These are phyloP conservation scores for Tirmania nivea DNA, from an alignment of 495 filamentous ascomycete genomes.

Conservation along the genomic window DNA sequence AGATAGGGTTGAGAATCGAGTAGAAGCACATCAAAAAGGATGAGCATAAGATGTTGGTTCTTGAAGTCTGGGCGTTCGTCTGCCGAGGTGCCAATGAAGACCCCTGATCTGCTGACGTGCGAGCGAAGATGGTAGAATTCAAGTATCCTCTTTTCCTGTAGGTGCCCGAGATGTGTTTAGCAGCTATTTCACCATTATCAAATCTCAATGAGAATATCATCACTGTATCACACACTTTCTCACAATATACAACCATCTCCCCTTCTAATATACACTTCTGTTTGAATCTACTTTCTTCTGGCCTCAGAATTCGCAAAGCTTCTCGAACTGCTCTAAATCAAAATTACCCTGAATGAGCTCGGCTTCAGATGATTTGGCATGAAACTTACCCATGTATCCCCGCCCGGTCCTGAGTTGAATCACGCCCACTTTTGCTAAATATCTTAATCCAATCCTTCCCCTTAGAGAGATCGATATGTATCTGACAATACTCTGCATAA, in stretches of 20 bases:
- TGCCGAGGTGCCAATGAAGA: conserved; percentile 39
- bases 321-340: conserved; percentile 26
- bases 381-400: conserved; percentile 34
- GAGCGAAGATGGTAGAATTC: conserved; percentile 64
- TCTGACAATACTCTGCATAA: conserved; percentile 52
- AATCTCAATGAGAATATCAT: conserved; percentile 5
- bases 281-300: conserved; percentile 32
- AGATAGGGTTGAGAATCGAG: conserved; percentile 47
- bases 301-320: conserved; percentile 34
- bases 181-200: neutral
- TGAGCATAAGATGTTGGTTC: conserved; percentile 61
- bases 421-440: conserved; percentile 80
- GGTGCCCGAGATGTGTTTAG: no score
- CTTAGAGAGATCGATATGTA: conserved; percentile 51
- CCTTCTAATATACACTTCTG: conserved; percentile 57
- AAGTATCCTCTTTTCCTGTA: conserved; percentile 29
- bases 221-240: conserved; percentile 21
- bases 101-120: conserved; percentile 52
- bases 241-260: conserved; percentile 58
- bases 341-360: neutral
- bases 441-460: conserved; percentile 40
- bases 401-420: conserved; percentile 50
- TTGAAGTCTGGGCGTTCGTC: conserved; percentile 45
- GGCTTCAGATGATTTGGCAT: neutral
- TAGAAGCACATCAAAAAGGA: conserved; percentile 60